A percentile compares a stretch with the other conserved stretches of the same genome.
Evolutionary conservation across 164 flowering plant species (phyloP).

Genomic region (Liquidambar formosana): DNA sequence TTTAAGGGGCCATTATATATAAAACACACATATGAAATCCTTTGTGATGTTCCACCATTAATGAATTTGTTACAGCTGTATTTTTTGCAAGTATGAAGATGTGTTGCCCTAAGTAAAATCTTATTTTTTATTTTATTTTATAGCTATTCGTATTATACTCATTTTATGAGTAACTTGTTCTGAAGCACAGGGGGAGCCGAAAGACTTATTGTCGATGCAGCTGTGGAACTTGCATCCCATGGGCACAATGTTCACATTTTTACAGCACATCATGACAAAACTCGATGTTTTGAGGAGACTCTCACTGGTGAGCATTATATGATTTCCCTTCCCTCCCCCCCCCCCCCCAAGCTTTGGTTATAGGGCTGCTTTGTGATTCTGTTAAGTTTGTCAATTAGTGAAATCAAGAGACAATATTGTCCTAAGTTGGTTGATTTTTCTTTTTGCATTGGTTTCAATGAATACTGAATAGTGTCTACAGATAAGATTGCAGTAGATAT

Average conservation of each 20-base stretch:
- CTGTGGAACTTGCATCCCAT: conserved; percentile 71
- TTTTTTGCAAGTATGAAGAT: too few species aligned
- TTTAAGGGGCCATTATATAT: too few species aligned
- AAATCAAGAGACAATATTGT: neutral
- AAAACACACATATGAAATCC: too few species aligned
- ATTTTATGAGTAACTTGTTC: neutral
- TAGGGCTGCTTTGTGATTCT: neutral
- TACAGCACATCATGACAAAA: conserved; percentile 84
- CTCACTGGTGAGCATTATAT: conserved; percentile 48
- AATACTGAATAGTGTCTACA: too few species aligned
- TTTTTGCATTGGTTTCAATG: too few species aligned
- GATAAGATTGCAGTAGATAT: neutral
- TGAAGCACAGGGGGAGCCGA: conserved; percentile 86
- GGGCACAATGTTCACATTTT: conserved; percentile 89
- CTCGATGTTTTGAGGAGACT: conserved; percentile 96
- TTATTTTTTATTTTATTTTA: neutral
- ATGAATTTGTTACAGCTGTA: too few species aligned
- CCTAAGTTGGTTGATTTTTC: neutral
- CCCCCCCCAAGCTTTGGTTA: neutral
- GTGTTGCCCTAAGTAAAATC: too few species aligned
- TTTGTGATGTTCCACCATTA: too few species aligned
- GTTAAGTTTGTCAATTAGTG: neutral
- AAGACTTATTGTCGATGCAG: conserved; percentile 92
- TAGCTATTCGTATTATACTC: neutral
- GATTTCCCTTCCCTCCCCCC: too few species aligned